Evolutionary conservation across 768 basidiomycete species (phyloP).

Genomic region (Epithele typhae): DNA sequence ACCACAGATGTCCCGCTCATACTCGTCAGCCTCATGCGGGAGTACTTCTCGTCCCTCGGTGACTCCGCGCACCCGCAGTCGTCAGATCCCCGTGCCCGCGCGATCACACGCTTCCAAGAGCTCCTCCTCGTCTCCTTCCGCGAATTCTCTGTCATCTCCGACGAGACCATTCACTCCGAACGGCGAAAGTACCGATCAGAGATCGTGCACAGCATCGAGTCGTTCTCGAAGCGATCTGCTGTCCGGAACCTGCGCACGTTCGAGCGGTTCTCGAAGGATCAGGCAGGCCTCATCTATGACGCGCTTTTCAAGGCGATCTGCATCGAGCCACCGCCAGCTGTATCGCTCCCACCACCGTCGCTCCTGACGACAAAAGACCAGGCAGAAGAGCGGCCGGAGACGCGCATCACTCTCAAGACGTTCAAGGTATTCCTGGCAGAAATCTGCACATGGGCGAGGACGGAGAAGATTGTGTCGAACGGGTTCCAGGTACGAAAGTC

Average conservation of each 20-base stretch:
- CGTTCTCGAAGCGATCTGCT: constrained; percentile 88
- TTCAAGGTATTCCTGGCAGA: constrained; percentile 90
- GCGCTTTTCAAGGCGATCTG: constrained; percentile 84
- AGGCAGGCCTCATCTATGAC: constrained; percentile 88
- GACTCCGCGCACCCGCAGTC: constrained; percentile 93
- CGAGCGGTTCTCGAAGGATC: constrained; percentile 81
- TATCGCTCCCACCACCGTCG: constrained; percentile 41
- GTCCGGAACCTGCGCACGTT: constrained; percentile 80
- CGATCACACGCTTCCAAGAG: constrained; percentile 97
- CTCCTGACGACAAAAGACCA: constrained; percentile 54
- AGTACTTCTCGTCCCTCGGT: constrained; percentile 90
- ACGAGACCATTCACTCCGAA: constrained; percentile 87
- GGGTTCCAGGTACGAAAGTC: constrained; percentile 77
- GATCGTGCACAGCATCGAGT: constrained; percentile 89
- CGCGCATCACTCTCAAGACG: constrained; percentile 78
- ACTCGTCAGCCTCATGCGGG: constrained; percentile 75
- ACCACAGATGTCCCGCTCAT: no score
- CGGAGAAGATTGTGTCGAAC: constrained; percentile 89
- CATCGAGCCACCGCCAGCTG: constrained; percentile 57
- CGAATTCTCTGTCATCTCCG: constrained; percentile 94
- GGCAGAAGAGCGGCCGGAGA: constrained; percentile 77
- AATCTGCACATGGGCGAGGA: constrained; percentile 91
- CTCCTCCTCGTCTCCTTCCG: constrained; percentile 95
- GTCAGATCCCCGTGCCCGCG: constrained; percentile 80
- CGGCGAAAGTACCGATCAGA: constrained; percentile 83